These are phyloP conservation scores for Pyrenula massariospora DNA, from an alignment of 495 filamentous ascomycete genomes.

Conservation along the genomic window DNA sequence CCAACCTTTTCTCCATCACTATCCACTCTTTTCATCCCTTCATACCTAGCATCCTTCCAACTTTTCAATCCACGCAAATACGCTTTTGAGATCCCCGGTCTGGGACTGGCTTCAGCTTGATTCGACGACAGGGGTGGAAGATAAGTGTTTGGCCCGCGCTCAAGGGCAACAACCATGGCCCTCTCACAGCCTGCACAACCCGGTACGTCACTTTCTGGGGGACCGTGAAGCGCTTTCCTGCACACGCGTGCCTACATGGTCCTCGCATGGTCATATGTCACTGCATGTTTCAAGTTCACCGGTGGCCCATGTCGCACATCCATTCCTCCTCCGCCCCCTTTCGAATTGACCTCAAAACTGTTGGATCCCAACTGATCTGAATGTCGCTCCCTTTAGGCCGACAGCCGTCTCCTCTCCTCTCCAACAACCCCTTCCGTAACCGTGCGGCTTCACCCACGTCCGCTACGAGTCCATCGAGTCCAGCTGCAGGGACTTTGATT, in stretches of 20 bases:
- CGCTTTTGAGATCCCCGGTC: no score
- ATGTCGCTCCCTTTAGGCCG: constrained; percentile 11
- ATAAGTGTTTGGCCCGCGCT: neutral
- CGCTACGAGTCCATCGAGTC: constrained; percentile 8
- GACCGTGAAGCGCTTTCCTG: neutral
- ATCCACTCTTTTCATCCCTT: neutral
- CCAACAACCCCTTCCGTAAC: constrained; percentile 98
- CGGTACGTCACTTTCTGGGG: neutral
- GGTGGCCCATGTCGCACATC: neutral
- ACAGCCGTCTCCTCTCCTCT: constrained; percentile 47
- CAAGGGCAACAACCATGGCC: neutral
- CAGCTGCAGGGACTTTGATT: neutral
- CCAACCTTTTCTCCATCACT: neutral
- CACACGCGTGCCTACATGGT: neutral
- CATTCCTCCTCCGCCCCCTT: neutral
- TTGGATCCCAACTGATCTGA: neutral
- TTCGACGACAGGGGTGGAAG: neutral
- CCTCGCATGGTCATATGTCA: neutral
- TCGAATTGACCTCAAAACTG: neutral
- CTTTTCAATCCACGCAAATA: neutral
- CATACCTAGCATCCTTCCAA: neutral
- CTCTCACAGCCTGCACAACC: neutral
- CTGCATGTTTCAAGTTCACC: neutral
- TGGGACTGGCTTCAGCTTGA: no score
- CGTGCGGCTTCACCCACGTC: constrained; percentile 63